A percentile compares a stretch with the other conserved stretches of the same genome.
Evolutionary conservation across 805 yeast species (phyloP).

Genomic region (Kodamaea neixiangensis): DNA sequence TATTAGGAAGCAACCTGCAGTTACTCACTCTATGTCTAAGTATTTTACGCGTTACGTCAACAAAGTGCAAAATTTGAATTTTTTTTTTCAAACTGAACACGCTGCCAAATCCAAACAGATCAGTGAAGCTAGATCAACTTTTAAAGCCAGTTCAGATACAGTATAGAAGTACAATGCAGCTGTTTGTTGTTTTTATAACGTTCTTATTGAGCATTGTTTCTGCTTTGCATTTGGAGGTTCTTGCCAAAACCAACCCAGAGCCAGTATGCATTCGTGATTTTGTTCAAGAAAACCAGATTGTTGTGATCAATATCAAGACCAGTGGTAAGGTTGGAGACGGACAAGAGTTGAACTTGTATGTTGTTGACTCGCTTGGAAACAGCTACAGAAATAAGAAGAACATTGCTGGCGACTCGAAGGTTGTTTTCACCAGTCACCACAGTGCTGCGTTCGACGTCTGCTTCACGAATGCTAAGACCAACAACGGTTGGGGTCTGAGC

Average conservation of each 20-base stretch:
- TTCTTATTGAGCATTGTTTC: slow-evolving; percentile 25
- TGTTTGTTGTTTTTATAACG: slow-evolving; percentile 16
- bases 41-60: slow-evolving; percentile 9
- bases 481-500: slow-evolving; percentile 13
- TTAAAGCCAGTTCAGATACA: not conserved
- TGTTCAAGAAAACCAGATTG: slow-evolving; percentile 79
- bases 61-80: not conserved
- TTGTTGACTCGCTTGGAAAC: slow-evolving; percentile 80
- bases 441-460: slow-evolving; percentile 90
- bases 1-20: slow-evolving; percentile 4
- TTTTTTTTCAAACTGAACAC: slow-evolving; percentile 17
- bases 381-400: slow-evolving; percentile 76
- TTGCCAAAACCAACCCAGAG: slow-evolving; percentile 45
- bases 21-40: not conserved
- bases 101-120: slow-evolving; percentile 12
- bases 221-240: slow-evolving; percentile 55
- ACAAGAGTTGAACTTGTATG: slow-evolving; percentile 67
- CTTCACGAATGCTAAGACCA: slow-evolving; percentile 60
- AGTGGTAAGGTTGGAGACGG: slow-evolving; percentile 85
- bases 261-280: slow-evolving; percentile 93
- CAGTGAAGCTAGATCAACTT: not conserved
- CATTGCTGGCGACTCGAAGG: slow-evolving; percentile 67
- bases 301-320: slow-evolving; percentile 78
- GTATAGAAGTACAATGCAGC: slow-evolving; percentile 10
- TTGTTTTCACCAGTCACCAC: slow-evolving; percentile 83